Percentiles rank a stretch among this genome's conserved stretches.
These are phyloP conservation scores for Cladophialophora carrionii DNA, from an alignment of 2,329 filamentous ascomycete genomes.

Conservation along the genomic window DNA sequence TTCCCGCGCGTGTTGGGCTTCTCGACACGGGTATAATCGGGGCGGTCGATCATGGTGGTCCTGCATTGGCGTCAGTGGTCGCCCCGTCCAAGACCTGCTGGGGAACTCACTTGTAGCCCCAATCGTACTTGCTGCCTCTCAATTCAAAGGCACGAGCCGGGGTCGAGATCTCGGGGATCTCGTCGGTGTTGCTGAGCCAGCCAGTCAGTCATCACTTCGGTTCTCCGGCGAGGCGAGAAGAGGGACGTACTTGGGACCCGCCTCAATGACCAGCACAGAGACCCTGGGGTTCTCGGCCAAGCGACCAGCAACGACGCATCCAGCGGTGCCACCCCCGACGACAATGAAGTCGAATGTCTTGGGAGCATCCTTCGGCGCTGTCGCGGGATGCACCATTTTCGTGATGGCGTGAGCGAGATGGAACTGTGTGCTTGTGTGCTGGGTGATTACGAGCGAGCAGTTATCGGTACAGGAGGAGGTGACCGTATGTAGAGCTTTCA, in stretches of 20 bases:
- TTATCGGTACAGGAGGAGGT: neutral
- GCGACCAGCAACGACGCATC: slow-evolving; percentile 55
- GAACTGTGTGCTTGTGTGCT: neutral
- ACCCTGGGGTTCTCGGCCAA: slow-evolving; percentile 57
- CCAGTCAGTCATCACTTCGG: neutral
- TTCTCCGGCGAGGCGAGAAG: neutral
- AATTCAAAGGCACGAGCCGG: slow-evolving; percentile 59
- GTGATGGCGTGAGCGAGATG: neutral
- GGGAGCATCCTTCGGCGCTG: slow-evolving; percentile 13
- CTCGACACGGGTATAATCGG: slow-evolving; percentile 64
- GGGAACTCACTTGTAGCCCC: slow-evolving; percentile 5
- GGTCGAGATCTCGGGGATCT: slow-evolving; percentile 58
- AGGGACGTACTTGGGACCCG: slow-evolving; percentile 41
- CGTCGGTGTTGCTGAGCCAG: slow-evolving; percentile 47
- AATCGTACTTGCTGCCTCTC: slow-evolving; percentile 59
- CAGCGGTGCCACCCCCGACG: slow-evolving; percentile 52
- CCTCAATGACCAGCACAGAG: slow-evolving; percentile 47
- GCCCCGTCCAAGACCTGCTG: no score
- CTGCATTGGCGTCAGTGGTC: slow-evolving; percentile 51
- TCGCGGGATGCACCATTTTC: slow-evolving; percentile 14
- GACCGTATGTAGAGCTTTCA: neutral
- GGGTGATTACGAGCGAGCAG: neutral
- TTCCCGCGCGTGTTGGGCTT: slow-evolving; percentile 67
- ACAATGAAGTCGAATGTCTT: slow-evolving; percentile 40
- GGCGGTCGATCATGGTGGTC: slow-evolving; percentile 62